These are phyloP conservation scores for Xylaria sp. DNA, from an alignment of 495 filamentous ascomycete genomes.

Conservation along the genomic window DNA sequence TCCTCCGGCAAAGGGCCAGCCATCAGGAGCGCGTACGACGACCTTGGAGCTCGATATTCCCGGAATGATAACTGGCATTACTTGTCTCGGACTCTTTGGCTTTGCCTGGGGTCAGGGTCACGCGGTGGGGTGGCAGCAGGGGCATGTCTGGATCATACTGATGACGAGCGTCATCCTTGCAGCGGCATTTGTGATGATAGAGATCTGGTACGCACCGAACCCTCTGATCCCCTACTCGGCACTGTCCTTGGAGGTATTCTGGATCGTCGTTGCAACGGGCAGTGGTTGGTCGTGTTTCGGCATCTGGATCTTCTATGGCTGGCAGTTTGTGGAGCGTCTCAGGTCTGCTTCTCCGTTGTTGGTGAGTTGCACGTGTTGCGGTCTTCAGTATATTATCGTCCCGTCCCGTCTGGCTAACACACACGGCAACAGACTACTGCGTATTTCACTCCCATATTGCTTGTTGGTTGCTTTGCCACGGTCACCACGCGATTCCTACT, in stretches of 20 bases:
- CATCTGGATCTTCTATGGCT: constrained; percentile 63
- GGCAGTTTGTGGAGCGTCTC: constrained; percentile 59
- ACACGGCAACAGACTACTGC: constrained; percentile 25
- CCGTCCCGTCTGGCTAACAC: not conserved
- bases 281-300: constrained; percentile 66
- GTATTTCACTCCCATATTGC: constrained; percentile 33
- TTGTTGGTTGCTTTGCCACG: constrained; percentile 48
- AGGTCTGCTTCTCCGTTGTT: constrained; percentile 55
- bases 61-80: constrained; percentile 56
- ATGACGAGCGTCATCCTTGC: constrained; percentile 58
- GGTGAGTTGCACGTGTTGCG: constrained; percentile 41
- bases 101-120: constrained; percentile 66
- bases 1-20: constrained; percentile 34
- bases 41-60: constrained; percentile 54
- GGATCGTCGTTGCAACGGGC: constrained; percentile 58
- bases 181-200: constrained; percentile 56
- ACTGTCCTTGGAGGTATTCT: constrained; percentile 54
- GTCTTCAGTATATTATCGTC: not conserved
- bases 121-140: constrained; percentile 59
- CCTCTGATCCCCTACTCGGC: constrained; percentile 61
- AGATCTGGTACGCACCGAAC: constrained; percentile 45
- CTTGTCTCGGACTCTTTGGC: constrained; percentile 60
- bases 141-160: constrained; percentile 57
- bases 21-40: constrained; percentile 37
- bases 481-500: constrained; percentile 55